Evolutionary conservation across 345 rosid species (phyloP), one percentile per base, ranked within the genome.

Genomic region (Noccaea bulbosa): DNA sequence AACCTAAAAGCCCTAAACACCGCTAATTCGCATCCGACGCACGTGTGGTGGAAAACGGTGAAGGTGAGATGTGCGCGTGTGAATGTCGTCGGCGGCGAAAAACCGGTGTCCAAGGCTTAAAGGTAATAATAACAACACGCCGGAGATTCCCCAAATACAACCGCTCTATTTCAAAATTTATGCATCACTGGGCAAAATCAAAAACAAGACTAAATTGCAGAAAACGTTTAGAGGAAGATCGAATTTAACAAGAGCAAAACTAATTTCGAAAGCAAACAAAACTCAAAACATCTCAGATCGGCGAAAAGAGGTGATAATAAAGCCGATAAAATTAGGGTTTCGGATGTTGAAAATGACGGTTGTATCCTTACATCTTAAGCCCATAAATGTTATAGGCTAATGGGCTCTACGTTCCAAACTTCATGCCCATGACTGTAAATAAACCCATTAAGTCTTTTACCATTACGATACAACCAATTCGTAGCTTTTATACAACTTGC

Each of bases 131-230:
- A 27, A 73, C 67, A 66, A 74, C 62, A 65, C 0, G 72, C 78
- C 33, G 62, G 77, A 67, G 55, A 14, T 56, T 49, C 6, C 11
- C 53, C 78, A 74, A 34, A 41, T 66, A 74, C 78, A 50, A 74
- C 78, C 78, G 78, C 78, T 74, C 78, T 66, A 74, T 73, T 7
- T 0, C 15, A 38, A 46, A 38, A 6, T 39, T 66, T 73, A 66
- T 66, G 7, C 77, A 73, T 73, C 77, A 66, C 7, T 65, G 77
- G 72, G 77, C 77, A 30, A 17, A 30, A 17, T 55, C 43, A 14
- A 60, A n/a, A 60, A n/a, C 11, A 1, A 17, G 4, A 35, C 43
- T 0, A 12, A 17, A 12, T 0, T 12, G 1, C 6, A 4, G 6
- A 6, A 11, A 12, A 14, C 0, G 0, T 2, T 65, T 12, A 1